A percentile compares a stretch with the other conserved stretches of the same genome.
phyloP scores from a whole-genome alignment of 2,329 filamentous ascomycete species.

The Metarhizium robertsii region DNA sequence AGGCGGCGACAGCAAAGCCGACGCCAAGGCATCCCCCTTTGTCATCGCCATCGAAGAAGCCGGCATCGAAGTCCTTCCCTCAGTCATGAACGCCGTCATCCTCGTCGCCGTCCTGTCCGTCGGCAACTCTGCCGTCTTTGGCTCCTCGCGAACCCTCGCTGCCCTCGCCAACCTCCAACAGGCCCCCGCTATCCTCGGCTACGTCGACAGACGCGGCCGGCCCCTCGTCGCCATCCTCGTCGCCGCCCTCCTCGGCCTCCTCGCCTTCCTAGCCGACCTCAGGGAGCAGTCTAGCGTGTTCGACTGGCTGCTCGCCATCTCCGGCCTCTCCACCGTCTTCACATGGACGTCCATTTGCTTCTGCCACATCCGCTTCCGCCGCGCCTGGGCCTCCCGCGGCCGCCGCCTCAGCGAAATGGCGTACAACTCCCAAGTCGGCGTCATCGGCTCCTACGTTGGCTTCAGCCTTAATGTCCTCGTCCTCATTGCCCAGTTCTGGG shows the following conservation, averaged over 20 bases:
- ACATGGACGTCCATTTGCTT: constrained; percentile 81
- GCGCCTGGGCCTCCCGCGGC: constrained; percentile 62
- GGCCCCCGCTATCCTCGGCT: constrained; percentile 66
- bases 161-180: constrained; percentile 83
- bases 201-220: constrained; percentile 75
- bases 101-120: constrained; percentile 84
- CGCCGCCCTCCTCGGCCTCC: constrained; percentile 58
- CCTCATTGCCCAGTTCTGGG: constrained; percentile 80
- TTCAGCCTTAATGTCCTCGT: constrained; percentile 67
- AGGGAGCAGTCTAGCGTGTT: constrained; percentile 54
- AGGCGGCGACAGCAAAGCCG: constrained; percentile 40
- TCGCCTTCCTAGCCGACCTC: constrained; percentile 65
- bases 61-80: constrained; percentile 70
- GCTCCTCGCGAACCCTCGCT: constrained; percentile 80
- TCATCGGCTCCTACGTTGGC: constrained; percentile 73
- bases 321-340: constrained; percentile 64
- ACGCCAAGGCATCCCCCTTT: constrained; percentile 76
- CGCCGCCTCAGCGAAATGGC: constrained; percentile 68
- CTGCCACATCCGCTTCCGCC: constrained; percentile 86
- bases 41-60: constrained; percentile 86
- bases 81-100: constrained; percentile 92
- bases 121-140: constrained; percentile 86
- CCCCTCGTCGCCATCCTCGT: constrained; percentile 65
- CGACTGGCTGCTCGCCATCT: constrained; percentile 70
- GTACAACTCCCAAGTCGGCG: constrained; percentile 70